Evolutionary conservation across 371 early-diverging fungal genomes (phyloP), one percentile per base, ranked within the genome.

Genomic region (Phascolomyces articulosus): DNA sequence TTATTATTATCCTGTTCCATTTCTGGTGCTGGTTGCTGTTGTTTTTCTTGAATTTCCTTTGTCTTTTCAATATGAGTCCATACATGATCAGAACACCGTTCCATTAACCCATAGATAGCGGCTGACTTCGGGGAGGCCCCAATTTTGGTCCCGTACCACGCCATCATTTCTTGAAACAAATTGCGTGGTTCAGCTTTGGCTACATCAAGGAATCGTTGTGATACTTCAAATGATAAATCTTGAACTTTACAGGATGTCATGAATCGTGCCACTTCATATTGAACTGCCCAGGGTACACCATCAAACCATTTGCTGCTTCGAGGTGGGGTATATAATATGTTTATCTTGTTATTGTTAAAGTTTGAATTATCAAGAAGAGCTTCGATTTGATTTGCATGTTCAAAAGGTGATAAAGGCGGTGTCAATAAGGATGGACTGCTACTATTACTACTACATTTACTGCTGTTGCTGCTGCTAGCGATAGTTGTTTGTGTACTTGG

Each of bases 231-330:
- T 0, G 77, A 53, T 0, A 77, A 6, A 8, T 79, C 68, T 11
- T 60, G n/a, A 2, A 77, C 26, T 2, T 66, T 44, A 28, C 55
- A 73, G 0, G 55, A 18, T 9, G 63, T 63, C 0, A 77, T 24
- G 55, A 77, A 79, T 3, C 80, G 69, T 2, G 71, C 72, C 21
- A 79, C 69, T 40, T 79, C 80, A 51, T 60, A 79, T n/a, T 66
- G 60, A 10, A 67, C 51, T 0, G 71, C 49, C 75, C 77, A 79
- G 2, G 73, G 60, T 1, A 69, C 55, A 10, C 56, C 58, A 0
- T 57, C 55, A n/a, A 72, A 66, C 9, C 67, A 40, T 16, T 68
- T 69, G 0, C 56, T 47, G 1, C 51, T 31, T 13, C 28, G 51
- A 8, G 51, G 51, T 15, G 57, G 55, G 18, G 21, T 53, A 34